Conservation (phyloP, 2,329 filamentous ascomycete species). For the Ascochyta viciae-villosae region DNA sequence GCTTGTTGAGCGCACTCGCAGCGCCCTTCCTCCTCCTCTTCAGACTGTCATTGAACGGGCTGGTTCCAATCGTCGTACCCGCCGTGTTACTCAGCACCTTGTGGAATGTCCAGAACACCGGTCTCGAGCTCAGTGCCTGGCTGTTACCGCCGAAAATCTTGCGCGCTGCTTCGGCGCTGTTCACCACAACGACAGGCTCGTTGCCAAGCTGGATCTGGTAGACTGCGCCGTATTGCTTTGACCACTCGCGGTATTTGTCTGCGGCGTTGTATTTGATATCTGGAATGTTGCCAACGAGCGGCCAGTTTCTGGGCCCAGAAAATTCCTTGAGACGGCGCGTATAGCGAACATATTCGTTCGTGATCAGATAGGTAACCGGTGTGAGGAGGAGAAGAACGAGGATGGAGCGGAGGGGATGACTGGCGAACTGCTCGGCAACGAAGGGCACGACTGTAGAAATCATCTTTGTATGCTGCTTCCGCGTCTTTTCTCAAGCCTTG, state of each 20-base stretch:
- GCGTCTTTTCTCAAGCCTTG: neutral
- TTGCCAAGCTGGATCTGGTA: conserved; percentile 58
- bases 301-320: conserved; percentile 48
- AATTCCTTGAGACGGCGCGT: conserved; percentile 49
- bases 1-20: conserved; percentile 70
- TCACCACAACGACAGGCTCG: conserved; percentile 54
- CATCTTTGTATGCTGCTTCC: conserved; percentile 21
- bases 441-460: conserved; percentile 38
- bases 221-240: conserved; percentile 50
- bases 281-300: conserved; percentile 53
- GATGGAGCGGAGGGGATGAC: conserved; percentile 36
- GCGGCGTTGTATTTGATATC: conserved; percentile 53
- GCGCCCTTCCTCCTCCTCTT: conserved; percentile 71
- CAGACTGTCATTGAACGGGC: conserved; percentile 69
- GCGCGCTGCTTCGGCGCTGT: conserved; percentile 50
- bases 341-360: conserved; percentile 48
- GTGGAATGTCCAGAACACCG: conserved; percentile 56
- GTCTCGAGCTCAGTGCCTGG: conserved; percentile 51
- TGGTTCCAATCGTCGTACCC: conserved; percentile 72
- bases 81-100: conserved; percentile 68
- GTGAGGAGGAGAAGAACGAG: conserved; percentile 34
- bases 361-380: conserved; percentile 44
- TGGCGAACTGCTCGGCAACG: conserved; percentile 28
- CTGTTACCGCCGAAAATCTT: conserved; percentile 53
- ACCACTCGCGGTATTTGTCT: conserved; percentile 54